Percentiles rank a stretch among this genome's conserved stretches.
Conservation (phyloP, 2,329 filamentous ascomycete genomes). For the Pestalotiopsis sp. region DNA sequence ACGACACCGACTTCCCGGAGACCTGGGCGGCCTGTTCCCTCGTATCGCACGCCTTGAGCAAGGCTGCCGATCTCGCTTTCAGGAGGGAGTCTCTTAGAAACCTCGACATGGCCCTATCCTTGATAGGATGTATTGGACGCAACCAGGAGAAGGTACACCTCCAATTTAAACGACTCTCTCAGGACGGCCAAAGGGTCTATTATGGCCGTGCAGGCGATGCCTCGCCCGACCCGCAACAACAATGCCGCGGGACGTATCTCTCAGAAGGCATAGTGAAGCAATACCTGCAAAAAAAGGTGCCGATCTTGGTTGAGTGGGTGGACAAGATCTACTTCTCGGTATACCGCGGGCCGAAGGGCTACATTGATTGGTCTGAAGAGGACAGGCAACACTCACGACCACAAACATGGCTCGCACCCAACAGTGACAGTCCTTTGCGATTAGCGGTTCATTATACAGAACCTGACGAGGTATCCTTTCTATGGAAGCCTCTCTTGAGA, state of each 20-base stretch:
- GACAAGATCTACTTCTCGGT: conserved; percentile 12
- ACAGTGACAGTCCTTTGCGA: not conserved
- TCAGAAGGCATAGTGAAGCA: not conserved
- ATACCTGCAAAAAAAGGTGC: not conserved
- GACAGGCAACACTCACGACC: not conserved
- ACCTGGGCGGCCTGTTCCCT: conserved; percentile 9
- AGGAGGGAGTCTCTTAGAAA: conserved; percentile 1
- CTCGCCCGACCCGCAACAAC: not conserved
- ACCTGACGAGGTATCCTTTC: conserved; percentile 7
- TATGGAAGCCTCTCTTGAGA: conserved; percentile 6
- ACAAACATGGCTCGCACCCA: conserved; percentile 6
- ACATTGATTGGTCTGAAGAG: conserved; percentile 7
- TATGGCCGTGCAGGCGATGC: not conserved
- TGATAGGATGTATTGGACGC: conserved; percentile 5
- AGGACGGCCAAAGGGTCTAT: conserved; percentile 7
- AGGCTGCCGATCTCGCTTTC: conserved; percentile 10
- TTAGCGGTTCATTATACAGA: conserved; percentile 1
- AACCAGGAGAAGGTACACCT: not conserved
- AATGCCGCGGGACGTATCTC: not conserved
- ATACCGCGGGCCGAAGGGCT: conserved; percentile 11
- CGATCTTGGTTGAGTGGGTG: conserved; percentile 13
- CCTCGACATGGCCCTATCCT: conserved; percentile 9
- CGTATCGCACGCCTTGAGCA: conserved; percentile 4
- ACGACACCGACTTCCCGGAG: conserved; percentile 11
- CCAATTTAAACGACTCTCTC: conserved; percentile 9